Evolutionary conservation across 2,329 filamentous ascomycete species (phyloP).

Genomic region (Ophiostoma ulmi): DNA sequence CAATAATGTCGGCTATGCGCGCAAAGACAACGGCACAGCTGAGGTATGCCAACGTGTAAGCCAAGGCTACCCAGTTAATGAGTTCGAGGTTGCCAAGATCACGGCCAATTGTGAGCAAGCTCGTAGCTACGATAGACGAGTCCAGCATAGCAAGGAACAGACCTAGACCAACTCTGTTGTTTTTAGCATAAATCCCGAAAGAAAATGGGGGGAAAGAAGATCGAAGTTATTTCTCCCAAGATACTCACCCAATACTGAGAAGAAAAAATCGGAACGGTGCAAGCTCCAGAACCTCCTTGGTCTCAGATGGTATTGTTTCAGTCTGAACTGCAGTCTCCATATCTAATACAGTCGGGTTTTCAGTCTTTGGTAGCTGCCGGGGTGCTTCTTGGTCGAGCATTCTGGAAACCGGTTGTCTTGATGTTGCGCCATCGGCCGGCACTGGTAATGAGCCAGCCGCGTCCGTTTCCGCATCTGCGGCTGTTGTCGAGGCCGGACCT

Average conservation of each 20-base stretch:
- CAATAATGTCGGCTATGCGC: slow-evolving; percentile 51
- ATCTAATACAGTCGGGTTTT: not conserved
- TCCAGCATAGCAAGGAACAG: slow-evolving; percentile 57
- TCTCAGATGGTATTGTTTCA: not conserved
- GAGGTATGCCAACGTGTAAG: slow-evolving; percentile 53
- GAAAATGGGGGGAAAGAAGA: no score
- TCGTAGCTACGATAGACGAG: slow-evolving; percentile 56
- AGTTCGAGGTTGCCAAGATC: slow-evolving; percentile 44
- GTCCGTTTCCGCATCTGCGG: not conserved
- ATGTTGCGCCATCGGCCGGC: not conserved
- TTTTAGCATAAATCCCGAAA: not conserved
- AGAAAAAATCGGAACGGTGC: slow-evolving; percentile 25
- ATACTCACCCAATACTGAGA: slow-evolving; percentile 25
- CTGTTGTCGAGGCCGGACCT: not conserved
- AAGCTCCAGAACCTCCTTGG: not conserved
- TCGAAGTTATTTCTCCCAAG: no score
- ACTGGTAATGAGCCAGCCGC: not conserved
- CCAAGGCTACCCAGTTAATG: slow-evolving; percentile 52
- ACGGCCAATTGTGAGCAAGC: slow-evolving; percentile 49
- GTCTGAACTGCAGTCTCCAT: not conserved
- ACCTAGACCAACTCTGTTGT: slow-evolving; percentile 44
- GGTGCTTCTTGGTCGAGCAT: not conserved
- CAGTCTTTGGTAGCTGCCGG: not conserved
- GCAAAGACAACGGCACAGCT: slow-evolving; percentile 53
- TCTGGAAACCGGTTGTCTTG: not conserved